These are phyloP conservation scores for Teratosphaeria pseudoeucalypti DNA, from an alignment of 2,329 filamentous ascomycete genomes.

Conservation along the genomic window DNA sequence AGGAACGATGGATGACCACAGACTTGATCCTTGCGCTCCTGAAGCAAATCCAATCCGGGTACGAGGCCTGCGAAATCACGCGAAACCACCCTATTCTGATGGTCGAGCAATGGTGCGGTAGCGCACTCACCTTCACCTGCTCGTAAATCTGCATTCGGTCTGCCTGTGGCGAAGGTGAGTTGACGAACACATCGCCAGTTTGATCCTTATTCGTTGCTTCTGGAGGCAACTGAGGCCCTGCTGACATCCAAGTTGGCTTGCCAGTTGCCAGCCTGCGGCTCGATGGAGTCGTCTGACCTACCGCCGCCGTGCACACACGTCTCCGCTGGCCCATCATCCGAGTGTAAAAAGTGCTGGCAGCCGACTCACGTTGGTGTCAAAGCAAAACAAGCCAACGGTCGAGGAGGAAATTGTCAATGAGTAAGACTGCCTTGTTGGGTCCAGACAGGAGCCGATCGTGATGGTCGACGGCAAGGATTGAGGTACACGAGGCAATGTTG, in stretches of 20 bases:
- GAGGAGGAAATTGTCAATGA: background rate
- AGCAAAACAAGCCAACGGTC: background rate
- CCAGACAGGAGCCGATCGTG: background rate
- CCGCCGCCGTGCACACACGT: background rate
- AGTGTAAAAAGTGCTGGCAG: background rate
- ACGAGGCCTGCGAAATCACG: background rate
- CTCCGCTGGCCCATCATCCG: background rate
- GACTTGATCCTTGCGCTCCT: background rate
- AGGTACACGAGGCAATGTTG: background rate
- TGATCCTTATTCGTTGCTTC: background rate
- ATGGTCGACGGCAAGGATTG: background rate
- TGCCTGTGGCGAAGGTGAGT: background rate
- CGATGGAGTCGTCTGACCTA: background rate
- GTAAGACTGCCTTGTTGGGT: background rate
- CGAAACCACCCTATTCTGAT: background rate
- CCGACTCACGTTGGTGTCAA: background rate
- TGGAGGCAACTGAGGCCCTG: background rate
- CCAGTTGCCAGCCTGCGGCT: background rate
- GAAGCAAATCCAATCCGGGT: background rate
- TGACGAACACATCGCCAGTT: background rate
- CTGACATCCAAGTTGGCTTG: background rate
- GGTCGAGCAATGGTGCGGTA: background rate
- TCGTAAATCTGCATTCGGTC: background rate
- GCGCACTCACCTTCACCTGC: background rate
- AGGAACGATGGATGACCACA: background rate